These are phyloP conservation scores for Talaromyces ruber DNA, from an alignment of 495 filamentous ascomycete species.

Conservation along the genomic window DNA sequence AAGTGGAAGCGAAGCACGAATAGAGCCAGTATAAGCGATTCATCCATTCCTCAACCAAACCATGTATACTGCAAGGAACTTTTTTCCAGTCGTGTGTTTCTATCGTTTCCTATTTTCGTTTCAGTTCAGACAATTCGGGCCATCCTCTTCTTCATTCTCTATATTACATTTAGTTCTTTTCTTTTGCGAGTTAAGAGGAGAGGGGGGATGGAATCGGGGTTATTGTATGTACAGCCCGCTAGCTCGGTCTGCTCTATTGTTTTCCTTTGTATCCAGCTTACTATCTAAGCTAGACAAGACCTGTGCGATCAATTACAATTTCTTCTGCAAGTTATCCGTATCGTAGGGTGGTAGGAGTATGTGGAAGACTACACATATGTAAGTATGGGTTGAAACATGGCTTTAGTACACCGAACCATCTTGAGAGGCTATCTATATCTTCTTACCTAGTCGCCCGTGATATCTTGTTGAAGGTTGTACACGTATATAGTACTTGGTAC, in stretches of 20 bases:
- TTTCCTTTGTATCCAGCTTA: background rate
- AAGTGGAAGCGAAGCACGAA: conserved; percentile 19
- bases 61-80: conserved; percentile 3
- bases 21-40: background rate
- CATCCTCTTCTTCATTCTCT: background rate
- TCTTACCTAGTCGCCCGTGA: too few species aligned
- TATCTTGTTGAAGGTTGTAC: too few species aligned
- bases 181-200: background rate
- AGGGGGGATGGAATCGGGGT: background rate
- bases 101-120: background rate
- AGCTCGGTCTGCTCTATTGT: background rate
- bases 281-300: background rate
- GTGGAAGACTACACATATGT: too few species aligned
- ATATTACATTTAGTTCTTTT: background rate
- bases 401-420: too few species aligned
- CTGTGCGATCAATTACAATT: background rate
- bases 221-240: background rate
- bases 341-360: too few species aligned
- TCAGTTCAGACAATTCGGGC: background rate
- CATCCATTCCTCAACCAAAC: background rate
- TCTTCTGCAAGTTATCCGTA: background rate
- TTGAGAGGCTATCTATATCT: too few species aligned
- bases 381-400: too few species aligned
- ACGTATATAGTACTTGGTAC: too few species aligned
- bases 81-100: background rate